Evolutionary conservation across 2,329 filamentous ascomycete genomes (phyloP).

Genomic region (Aspergillus ustus): DNA sequence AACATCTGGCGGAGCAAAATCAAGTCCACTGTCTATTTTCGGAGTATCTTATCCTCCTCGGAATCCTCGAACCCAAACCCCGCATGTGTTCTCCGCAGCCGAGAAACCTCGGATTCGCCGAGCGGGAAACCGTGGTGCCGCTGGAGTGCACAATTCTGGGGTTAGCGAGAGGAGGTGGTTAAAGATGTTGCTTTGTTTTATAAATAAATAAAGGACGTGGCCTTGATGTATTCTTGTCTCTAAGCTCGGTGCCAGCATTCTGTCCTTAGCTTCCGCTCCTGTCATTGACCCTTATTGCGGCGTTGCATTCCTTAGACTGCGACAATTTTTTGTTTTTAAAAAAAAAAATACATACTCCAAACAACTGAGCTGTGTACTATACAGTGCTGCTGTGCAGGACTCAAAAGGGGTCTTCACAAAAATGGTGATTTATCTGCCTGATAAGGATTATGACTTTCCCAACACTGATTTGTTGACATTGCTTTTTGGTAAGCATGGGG

Average conservation of each 20-base stretch:
- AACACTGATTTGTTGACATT: constrained; percentile 19
- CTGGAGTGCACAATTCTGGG: not conserved
- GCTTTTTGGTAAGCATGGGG: constrained; percentile 15
- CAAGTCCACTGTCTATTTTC: too few relatives aligned
- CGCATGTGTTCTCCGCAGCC: constrained; percentile 16
- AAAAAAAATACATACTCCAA: not conserved
- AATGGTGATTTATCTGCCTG: constrained; percentile 22
- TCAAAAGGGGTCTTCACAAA: not conserved
- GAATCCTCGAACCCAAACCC: constrained; percentile 1
- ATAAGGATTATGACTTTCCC: constrained; percentile 21
- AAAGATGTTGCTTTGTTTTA: not conserved
- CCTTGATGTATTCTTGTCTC: not conserved
- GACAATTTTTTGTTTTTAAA: not conserved
- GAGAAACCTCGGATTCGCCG: constrained; percentile 16
- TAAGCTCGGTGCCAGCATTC: not conserved
- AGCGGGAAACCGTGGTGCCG: constrained; percentile 9
- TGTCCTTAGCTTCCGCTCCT: not conserved
- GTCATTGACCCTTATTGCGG: not conserved
- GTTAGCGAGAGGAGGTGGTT: not conserved
- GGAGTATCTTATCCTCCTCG: not conserved
- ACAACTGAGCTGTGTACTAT: not conserved
- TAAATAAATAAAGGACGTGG: not conserved
- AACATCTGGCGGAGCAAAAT: too few relatives aligned
- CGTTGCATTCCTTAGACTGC: not conserved
- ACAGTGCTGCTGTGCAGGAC: not conserved